Percentiles rank a stretch among this genome's conserved stretches.
Conservation (phyloP, 2,329 filamentous ascomycete genomes). For the Pseudocercospora crystallina region DNA sequence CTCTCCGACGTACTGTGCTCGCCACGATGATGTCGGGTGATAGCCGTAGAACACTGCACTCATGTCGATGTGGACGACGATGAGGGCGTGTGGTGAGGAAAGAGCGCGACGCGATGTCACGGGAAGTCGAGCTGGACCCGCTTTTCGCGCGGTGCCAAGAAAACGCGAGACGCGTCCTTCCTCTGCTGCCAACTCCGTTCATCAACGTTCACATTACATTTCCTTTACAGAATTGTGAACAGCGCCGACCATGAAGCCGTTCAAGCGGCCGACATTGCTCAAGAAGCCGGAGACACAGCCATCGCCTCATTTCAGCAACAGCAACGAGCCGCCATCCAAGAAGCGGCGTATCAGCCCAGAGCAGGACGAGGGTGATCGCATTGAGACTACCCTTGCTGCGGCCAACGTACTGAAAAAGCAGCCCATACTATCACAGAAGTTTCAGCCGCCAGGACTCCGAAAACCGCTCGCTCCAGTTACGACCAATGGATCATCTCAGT, state of each 20-base stretch:
- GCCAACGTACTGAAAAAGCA: conserved; percentile 35
- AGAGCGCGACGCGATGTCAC: too few relatives aligned
- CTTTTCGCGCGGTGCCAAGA: too few relatives aligned
- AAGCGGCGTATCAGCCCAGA: conserved; percentile 42
- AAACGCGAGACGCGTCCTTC: too few relatives aligned
- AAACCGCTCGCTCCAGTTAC: conserved; percentile 33
- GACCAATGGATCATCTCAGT: conserved; percentile 22
- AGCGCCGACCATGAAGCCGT: conserved; percentile 30
- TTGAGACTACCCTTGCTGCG: conserved; percentile 25
- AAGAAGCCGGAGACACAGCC: conserved; percentile 13
- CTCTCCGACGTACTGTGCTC: too few relatives aligned
- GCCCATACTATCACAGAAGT: conserved; percentile 17
- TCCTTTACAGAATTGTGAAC: too few relatives aligned
- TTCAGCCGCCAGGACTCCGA: conserved; percentile 24
- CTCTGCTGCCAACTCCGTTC: too few relatives aligned
- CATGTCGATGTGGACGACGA: too few relatives aligned
- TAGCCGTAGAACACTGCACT: too few relatives aligned
- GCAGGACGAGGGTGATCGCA: conserved; percentile 26
- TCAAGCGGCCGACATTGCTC: conserved; percentile 30
- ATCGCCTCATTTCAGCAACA: conserved; percentile 20
- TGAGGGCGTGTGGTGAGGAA: too few relatives aligned
- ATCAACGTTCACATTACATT: too few relatives aligned
- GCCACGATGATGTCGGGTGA: too few relatives aligned
- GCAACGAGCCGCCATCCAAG: conserved; percentile 39
- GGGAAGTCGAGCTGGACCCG: too few relatives aligned